Conservation (phyloP, 2,329 filamentous ascomycete species). For the Fusarium veterinarium region DNA sequence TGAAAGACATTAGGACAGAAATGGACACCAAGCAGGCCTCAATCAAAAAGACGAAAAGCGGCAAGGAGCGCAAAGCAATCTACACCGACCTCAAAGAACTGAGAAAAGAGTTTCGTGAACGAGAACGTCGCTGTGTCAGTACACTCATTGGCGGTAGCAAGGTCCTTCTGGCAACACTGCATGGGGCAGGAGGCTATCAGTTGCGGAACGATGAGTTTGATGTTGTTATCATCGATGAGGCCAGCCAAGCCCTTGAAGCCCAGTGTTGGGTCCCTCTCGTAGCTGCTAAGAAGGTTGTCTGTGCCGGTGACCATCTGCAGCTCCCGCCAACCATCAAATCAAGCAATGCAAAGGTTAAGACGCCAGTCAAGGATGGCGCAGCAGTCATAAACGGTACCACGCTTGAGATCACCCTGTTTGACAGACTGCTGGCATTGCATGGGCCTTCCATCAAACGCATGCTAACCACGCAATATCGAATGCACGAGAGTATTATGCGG, state of each 20-base stretch:
- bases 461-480: conserved; percentile 97
- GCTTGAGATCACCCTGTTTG: conserved; percentile 92
- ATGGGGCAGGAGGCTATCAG: conserved; percentile 90
- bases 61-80: conserved; percentile 81
- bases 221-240: conserved; percentile 95
- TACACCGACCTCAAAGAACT: conserved; percentile 88
- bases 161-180: conserved; percentile 91
- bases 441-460: conserved; percentile 89
- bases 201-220: conserved; percentile 85
- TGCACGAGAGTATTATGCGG: conserved; percentile 95
- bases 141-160: conserved; percentile 81
- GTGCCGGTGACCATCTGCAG: conserved; percentile 95
- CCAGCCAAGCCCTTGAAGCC: conserved; percentile 93
- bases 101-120: conserved; percentile 86
- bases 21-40: conserved; percentile 93
- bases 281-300: conserved; percentile 82
- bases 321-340: conserved; percentile 95
- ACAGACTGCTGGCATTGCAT: conserved; percentile 84
- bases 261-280: conserved; percentile 96
- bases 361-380: conserved; percentile 51
- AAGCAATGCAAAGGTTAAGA: conserved; percentile 63
- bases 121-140: conserved; percentile 84
- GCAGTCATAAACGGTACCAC: conserved; percentile 64
- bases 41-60: conserved; percentile 86
- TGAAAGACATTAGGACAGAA: conserved; percentile 88